These are phyloP conservation scores for Pulveroboletus frians DNA, from an alignment of 768 basidiomycete genomes.

Conservation along the genomic window DNA sequence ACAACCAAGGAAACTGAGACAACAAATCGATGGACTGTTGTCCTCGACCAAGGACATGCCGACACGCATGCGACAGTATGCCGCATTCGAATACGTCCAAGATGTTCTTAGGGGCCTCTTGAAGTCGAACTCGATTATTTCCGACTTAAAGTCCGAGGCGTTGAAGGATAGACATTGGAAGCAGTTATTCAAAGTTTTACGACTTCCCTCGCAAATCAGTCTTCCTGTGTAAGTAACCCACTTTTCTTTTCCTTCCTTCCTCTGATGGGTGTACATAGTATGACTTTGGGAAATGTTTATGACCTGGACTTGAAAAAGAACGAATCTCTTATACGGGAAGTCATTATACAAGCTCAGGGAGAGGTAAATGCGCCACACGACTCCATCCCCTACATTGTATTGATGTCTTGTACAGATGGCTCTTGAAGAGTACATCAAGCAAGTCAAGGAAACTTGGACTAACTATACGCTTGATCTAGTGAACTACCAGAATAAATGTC, in stretches of 20 bases:
- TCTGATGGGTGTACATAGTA: conserved; percentile 40
- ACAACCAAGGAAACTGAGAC: conserved; percentile 90
- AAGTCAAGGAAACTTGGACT: conserved; percentile 97
- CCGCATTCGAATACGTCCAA: conserved; percentile 97
- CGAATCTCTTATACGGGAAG: conserved; percentile 85
- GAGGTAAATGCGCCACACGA: conserved; percentile 50
- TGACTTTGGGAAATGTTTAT: conserved; percentile 96
- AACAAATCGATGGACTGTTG: conserved; percentile 87
- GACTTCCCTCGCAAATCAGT: conserved; percentile 68
- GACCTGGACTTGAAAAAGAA: conserved; percentile 95
- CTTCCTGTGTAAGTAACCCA: conserved; percentile 55
- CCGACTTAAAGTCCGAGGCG: conserved; percentile 94
- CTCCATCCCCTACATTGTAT: not conserved
- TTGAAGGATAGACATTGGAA: conserved; percentile 98
- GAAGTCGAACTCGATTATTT: conserved; percentile 86
- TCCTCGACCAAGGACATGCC: conserved; percentile 98
- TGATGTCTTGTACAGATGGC: conserved; percentile 63
- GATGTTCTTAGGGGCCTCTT: conserved; percentile 80
- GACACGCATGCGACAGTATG: conserved; percentile 97
- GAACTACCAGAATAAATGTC: conserved; percentile 98
- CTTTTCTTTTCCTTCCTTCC: conserved; percentile 8
- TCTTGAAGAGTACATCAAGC: conserved; percentile 90
- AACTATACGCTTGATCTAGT: conserved; percentile 93
- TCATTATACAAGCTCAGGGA: conserved; percentile 95
- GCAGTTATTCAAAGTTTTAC: conserved; percentile 86